These are phyloP conservation scores for Craterostigma plantagineum DNA, from an alignment of 257 asterid genomes.

Conservation along the genomic window DNA sequence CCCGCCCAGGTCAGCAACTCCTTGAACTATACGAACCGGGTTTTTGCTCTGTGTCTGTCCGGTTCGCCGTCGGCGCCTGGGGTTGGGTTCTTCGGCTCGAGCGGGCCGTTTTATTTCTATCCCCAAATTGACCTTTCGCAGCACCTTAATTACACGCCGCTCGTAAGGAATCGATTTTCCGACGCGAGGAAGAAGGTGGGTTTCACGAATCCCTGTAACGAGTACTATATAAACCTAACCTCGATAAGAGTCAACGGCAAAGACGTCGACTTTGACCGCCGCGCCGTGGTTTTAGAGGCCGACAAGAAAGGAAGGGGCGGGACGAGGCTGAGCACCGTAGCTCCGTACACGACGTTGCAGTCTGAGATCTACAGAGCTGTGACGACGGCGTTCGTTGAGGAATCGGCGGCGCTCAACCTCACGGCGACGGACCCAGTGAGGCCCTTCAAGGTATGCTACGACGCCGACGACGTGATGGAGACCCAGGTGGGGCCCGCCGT, in stretches of 20 bases:
- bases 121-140: slow-evolving; percentile 44
- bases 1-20: slow-evolving; percentile 27
- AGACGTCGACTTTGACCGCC: slow-evolving; percentile 4
- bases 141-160: slow-evolving; percentile 32
- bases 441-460: slow-evolving; percentile 33
- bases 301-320: slow-evolving; percentile 12
- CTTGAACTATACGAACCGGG: slow-evolving; percentile 9
- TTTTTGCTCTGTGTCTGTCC: slow-evolving; percentile 39
- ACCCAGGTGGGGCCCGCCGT: slow-evolving; percentile 30
- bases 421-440: slow-evolving; percentile 20
- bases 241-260: slow-evolving; percentile 30
- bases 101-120: slow-evolving; percentile 35
- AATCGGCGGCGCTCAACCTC: slow-evolving; percentile 34
- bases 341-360: slow-evolving; percentile 39
- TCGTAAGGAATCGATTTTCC: slow-evolving; percentile 9
- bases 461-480: slow-evolving; percentile 18
- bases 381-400: slow-evolving; percentile 19
- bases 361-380: slow-evolving; percentile 15
- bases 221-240: slow-evolving; percentile 29
- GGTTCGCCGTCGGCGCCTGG: slow-evolving; percentile 68
- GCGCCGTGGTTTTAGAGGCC: slow-evolving; percentile 6
- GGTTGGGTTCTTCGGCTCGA: slow-evolving; percentile 37
- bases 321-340: slow-evolving; percentile 29
- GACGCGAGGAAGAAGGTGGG: slow-evolving; percentile 1
- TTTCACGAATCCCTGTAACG: slow-evolving; percentile 11